Evolutionary conservation across 176 grass and related monocot genomes (phyloP).

Genomic region (Ensete glaucum): DNA sequence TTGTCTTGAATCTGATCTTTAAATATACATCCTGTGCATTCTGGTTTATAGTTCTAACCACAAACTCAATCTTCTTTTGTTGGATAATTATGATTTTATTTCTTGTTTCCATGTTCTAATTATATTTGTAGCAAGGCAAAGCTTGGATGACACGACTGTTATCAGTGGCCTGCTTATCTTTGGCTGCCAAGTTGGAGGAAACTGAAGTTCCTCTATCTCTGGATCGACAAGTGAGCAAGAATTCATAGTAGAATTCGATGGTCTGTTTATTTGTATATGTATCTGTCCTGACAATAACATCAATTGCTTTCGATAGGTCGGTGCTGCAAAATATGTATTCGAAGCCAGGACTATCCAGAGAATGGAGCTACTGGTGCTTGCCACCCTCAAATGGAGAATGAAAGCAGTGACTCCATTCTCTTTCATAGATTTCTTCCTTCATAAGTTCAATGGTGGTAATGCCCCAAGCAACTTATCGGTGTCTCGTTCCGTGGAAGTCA

Average conservation of each 20-base stretch:
- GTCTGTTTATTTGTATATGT: slow-evolving; percentile 3
- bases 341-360: slow-evolving; percentile 70
- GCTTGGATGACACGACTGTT: slow-evolving; percentile 77
- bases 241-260: slow-evolving; percentile 10
- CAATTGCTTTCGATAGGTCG: slow-evolving; percentile 34
- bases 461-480: slow-evolving; percentile 38
- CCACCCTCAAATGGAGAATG: slow-evolving; percentile 81
- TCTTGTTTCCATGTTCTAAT: neutral
- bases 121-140: slow-evolving; percentile 39
- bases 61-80: neutral
- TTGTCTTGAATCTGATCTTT: slow-evolving; percentile 1
- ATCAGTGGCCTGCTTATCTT: slow-evolving; percentile 78
- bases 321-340: slow-evolving; percentile 47
- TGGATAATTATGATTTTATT: slow-evolving; percentile 2
- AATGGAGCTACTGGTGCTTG: slow-evolving; percentile 85
- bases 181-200: slow-evolving; percentile 94
- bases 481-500: slow-evolving; percentile 50
- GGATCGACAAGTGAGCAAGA: slow-evolving; percentile 62
- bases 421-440: slow-evolving; percentile 86
- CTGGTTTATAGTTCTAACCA: neutral
- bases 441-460: slow-evolving; percentile 55
- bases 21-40: neutral
- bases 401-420: slow-evolving; percentile 81
- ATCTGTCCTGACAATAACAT: slow-evolving; percentile 14
- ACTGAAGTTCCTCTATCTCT: slow-evolving; percentile 56